phyloP scores from a whole-genome alignment of 1,284 basidiomycete species.

The Rhodotorula sp. region DNA sequence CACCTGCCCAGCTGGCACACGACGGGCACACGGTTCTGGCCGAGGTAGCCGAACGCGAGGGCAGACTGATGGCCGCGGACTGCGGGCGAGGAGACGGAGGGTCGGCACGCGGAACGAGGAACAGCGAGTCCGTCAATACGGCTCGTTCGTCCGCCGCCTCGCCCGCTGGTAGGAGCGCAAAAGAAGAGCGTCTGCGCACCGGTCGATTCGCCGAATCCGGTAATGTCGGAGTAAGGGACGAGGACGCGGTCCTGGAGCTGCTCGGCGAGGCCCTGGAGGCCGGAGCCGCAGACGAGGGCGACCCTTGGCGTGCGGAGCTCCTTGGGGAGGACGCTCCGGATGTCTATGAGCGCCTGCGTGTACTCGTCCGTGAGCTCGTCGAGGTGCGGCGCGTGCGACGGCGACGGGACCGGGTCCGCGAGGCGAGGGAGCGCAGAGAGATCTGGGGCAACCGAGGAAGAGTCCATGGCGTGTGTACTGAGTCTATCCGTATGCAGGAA shows the following conservation, averaged over 20 bases:
- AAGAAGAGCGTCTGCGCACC: constrained; percentile 10
- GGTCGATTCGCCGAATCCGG: constrained; percentile 42
- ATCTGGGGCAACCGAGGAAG: neutral
- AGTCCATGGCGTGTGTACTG: neutral
- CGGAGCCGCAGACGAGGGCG: constrained; percentile 47
- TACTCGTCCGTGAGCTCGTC: constrained; percentile 11
- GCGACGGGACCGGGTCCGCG: constrained; percentile 21
- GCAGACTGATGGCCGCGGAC: constrained; percentile 43
- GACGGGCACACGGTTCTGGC: constrained; percentile 37
- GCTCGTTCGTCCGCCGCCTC: too few relatives aligned
- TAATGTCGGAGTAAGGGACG: constrained; percentile 42
- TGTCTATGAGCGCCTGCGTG: constrained; percentile 20
- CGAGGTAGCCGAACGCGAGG: constrained; percentile 43
- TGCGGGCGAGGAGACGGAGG: neutral
- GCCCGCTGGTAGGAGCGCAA: too few relatives aligned
- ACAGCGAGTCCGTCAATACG: neutral
- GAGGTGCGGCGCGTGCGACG: constrained; percentile 6
- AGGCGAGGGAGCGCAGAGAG: constrained; percentile 21
- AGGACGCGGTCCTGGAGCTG: constrained; percentile 42
- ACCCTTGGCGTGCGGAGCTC: constrained; percentile 28
- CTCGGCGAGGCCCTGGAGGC: constrained; percentile 43
- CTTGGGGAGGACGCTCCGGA: constrained; percentile 22
- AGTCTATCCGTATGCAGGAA: too few relatives aligned
- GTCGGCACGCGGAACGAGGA: too few relatives aligned
- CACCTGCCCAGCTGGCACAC: constrained; percentile 44